Percentiles rank a stretch among this genome's conserved stretches.
These are phyloP conservation scores for Camellia japonica DNA, from an alignment of 148 eudicot genomes.

Conservation along the genomic window DNA sequence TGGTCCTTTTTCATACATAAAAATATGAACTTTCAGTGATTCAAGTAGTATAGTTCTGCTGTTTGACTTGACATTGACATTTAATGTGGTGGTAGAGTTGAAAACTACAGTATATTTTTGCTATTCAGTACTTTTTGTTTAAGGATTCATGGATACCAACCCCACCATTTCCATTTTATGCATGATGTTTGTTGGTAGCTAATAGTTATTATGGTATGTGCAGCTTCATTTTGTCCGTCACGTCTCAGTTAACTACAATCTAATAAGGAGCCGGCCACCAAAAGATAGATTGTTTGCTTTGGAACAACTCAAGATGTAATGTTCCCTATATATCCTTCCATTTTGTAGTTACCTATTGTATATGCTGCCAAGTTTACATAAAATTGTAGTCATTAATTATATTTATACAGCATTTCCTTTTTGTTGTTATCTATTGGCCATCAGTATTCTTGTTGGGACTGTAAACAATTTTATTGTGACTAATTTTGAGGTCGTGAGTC, in stretches of 20 bases:
- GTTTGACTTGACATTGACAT: not conserved
- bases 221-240: slow-evolving; percentile 67
- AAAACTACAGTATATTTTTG: not conserved
- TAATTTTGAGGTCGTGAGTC: not conserved
- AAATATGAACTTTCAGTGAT: not conserved
- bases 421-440: not conserved
- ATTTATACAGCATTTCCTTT: not conserved
- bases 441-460: not conserved
- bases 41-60: not conserved
- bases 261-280: slow-evolving; percentile 37
- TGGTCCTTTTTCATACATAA: not conserved
- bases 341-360: not conserved
- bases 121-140: too few relatives aligned
- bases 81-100: not conserved
- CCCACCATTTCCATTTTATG: not conserved
- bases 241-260: slow-evolving; percentile 42
- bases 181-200: not conserved
- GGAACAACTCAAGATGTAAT: slow-evolving; percentile 41
- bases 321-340: not conserved
- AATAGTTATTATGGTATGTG: slow-evolving; percentile 16
- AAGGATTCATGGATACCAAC: not conserved
- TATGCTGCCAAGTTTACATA: not conserved
- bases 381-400: not conserved
- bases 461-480: not conserved
- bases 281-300: slow-evolving; percentile 25